Evolutionary conservation across 2,329 filamentous ascomycete species (phyloP), one percentile per base, ranked within the genome.

Genomic region (Alternaria gansuensis): DNA sequence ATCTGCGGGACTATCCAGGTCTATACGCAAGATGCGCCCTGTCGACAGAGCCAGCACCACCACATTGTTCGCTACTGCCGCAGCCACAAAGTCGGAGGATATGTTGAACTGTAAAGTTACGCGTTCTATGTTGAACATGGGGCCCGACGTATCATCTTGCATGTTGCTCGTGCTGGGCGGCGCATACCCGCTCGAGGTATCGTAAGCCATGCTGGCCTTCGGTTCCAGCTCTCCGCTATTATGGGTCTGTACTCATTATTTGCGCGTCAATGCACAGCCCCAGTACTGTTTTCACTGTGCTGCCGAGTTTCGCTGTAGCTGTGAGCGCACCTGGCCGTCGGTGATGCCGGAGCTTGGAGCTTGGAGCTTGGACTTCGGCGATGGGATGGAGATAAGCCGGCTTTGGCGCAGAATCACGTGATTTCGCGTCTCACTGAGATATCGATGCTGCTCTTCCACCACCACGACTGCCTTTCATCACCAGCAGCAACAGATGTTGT

Each of bases 51-150:
- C 95, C 51, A 99, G 84, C 23, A 98, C 88, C 57, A 99, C 85
- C 62, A 98, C 93, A 82, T 99, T 97, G 79, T 99, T 98, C 65
- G 94, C 93, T 55, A 98, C 94, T 79, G 97, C 93, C 39, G 93
- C 93, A 17, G 95, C 93, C 46, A 97, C 95, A 75, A 99, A 98
- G 78, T 97, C 92, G 66, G 94, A 93, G 2, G 94, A 92, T 71
- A 98, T 90, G 60, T 92, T 90, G 83, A 99, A 99, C 77, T 95
- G 91, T 63, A 98, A 88, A 82, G 96, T 90, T 37, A 98, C 95
- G 63, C 87, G 88, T 80, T 97, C 91, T 75, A 98, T 88, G 75
- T 95, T 91, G 83, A 99, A 99, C 80, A 99, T 96, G 68, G 94
- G 93, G 59, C 94, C 82, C 55, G 88, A 78, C 26, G 80, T 84